Evolutionary conservation across 2,329 filamentous ascomycete species (phyloP), one percentile per base, ranked within the genome.

Genomic region (Nectriaceae sp.): DNA sequence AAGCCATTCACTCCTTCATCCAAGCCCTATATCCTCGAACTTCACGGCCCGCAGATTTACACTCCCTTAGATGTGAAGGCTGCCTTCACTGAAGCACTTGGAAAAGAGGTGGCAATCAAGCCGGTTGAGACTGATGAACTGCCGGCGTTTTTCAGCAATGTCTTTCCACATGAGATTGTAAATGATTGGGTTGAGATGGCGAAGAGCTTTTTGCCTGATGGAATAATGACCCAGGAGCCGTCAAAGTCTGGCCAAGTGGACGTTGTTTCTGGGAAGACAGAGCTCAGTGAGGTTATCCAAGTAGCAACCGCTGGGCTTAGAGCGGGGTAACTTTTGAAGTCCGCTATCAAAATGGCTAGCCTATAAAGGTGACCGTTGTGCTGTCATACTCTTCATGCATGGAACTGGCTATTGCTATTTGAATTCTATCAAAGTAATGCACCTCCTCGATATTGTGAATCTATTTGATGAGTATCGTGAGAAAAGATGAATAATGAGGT

Each of bases 161-260:
- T 65, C 1, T 61, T 68, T 26, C 60, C 63, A 6, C 49, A 56
- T 0, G 37, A 52, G n/a, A 52, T 61, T 2, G 57, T 63, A 2
- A 40, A 50, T 3, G 52, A 59, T 3, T 68, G 61, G 57, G 62
- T 65, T 13, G 66, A 69, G 37, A 67, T 68, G 66, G 40, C 60
- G 0, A 47, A n/a, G 39, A 55, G 59, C 19, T 60, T 69, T 29
- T 50, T 67, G 8, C 62, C 61, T 0, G 65, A 62, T 0, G 65
- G 65, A 0, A 42, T 59, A 6, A 51, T 61, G 2, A 50, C 55
- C n/a, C 47, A 55, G 16, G 54, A 61, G 26, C 40, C 44, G 11
- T 36, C 46, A 0, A 51, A 53, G 1, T 36, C 33, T 3, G 47
- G 44, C 6, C 46, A 49, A 3, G 33, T 55, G 10, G 47, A 57